A percentile compares a stretch with the other conserved stretches of the same genome.
These are phyloP conservation scores for Kalanchoe fedtschenkoi DNA, from an alignment of 164 flowering plant genomes.

Conservation along the genomic window DNA sequence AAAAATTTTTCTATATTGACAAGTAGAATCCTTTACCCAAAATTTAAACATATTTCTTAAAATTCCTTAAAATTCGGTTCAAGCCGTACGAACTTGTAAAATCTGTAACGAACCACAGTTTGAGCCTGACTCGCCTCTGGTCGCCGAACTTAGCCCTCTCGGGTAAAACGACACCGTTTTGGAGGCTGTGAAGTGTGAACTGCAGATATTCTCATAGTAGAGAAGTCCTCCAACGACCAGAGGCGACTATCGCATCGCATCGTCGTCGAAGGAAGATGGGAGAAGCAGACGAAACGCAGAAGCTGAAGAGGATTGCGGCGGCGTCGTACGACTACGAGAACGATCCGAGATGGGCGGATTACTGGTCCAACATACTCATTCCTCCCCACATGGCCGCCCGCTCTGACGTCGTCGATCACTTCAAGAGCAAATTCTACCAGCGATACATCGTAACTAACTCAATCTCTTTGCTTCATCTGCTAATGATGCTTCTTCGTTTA, in stretches of 20 bases:
- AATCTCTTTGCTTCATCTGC: background rate
- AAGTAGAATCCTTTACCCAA: too few species aligned
- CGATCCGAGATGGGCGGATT: conserved; percentile 88
- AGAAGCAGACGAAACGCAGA: conserved; percentile 62
- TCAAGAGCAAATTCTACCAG: conserved; percentile 96
- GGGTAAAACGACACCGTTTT: too few species aligned
- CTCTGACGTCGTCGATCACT: conserved; percentile 70
- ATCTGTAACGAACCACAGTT: too few species aligned
- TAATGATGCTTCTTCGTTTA: background rate
- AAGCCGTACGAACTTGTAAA: too few species aligned
- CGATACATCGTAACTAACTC: conserved; percentile 54
- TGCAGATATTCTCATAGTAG: too few species aligned
- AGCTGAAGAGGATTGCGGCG: conserved; percentile 72
- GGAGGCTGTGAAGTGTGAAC: too few species aligned
- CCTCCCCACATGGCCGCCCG: conserved; percentile 92
- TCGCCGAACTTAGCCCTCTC: too few species aligned
- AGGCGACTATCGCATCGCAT: background rate
- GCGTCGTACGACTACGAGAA: conserved; percentile 83
- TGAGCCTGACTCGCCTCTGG: too few species aligned
- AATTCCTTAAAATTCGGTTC: too few species aligned
- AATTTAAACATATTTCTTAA: too few species aligned
- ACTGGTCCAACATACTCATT: conserved; percentile 92
- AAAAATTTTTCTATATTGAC: too few species aligned
- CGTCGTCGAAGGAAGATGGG: conserved; percentile 26
- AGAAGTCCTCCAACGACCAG: too few species aligned